Evolutionary conservation across 2,329 filamentous ascomycete species (phyloP).

Genomic region (Stenocarpella maydis): DNA sequence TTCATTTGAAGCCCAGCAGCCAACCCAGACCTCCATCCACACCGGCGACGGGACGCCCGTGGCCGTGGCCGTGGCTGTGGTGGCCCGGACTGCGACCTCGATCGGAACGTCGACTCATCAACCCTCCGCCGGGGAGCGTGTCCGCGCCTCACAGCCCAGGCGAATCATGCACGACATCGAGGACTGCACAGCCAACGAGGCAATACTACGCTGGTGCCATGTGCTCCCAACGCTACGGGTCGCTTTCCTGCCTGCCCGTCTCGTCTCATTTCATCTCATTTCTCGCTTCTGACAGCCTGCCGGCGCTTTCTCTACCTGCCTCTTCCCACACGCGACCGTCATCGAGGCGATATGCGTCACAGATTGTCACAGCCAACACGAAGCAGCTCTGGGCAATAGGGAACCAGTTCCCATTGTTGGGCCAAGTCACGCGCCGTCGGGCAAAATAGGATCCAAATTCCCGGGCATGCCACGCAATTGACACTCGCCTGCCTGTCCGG

Average conservation of each 20-base stretch:
- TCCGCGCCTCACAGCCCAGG: not conserved
- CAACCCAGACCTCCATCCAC: not conserved
- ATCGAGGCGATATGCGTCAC: not conserved
- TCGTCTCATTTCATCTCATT: constrained; percentile 21
- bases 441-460: not conserved
- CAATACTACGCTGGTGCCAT: constrained; percentile 26
- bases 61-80: not conserved
- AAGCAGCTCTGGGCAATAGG: not conserved
- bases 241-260: constrained; percentile 1
- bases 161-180: constrained; percentile 27
- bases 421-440: not conserved
- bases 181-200: not conserved
- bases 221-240: constrained; percentile 21
- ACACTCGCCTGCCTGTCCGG: not conserved
- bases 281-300: constrained; percentile 15
- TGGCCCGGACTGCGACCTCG: constrained; percentile 4
- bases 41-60: not conserved
- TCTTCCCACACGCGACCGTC: not conserved
- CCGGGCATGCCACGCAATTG: not conserved
- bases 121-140: not conserved
- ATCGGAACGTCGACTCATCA: not conserved
- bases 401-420: too few relatives aligned
- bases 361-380: not conserved
- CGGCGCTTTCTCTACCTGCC: not conserved
- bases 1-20: not conserved